Evolutionary conservation across 306 rosid genomes (phyloP).

Genomic region (Inga leiocalycina): DNA sequence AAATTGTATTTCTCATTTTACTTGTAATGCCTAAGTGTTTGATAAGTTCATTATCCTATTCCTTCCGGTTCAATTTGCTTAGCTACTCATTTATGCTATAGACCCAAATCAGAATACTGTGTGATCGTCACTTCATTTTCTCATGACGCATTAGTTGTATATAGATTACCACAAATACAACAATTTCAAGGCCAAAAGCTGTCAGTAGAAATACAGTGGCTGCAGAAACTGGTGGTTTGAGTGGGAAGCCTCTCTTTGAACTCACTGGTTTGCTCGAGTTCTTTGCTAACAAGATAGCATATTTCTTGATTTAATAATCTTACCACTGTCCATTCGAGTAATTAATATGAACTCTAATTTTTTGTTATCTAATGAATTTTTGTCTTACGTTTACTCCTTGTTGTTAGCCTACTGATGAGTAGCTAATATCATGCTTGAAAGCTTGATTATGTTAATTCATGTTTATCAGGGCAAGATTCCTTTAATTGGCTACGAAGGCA

Average conservation of each 20-base stretch:
- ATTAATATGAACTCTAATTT: slow-evolving; percentile 10
- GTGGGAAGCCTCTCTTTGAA: slow-evolving; percentile 92
- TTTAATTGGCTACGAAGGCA: slow-evolving; percentile 86
- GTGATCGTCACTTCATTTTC: slow-evolving; percentile 13
- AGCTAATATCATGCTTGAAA: slow-evolving; percentile 15
- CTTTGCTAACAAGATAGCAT: not conserved
- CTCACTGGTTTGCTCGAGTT: slow-evolving; percentile 22
- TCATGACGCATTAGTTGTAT: slow-evolving; percentile 31
- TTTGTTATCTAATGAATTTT: not conserved
- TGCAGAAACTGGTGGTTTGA: slow-evolving; percentile 87
- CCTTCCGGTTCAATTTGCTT: not conserved
- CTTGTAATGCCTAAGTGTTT: not conserved
- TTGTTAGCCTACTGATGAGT: slow-evolving; percentile 6
- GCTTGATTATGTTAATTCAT: slow-evolving; percentile 33
- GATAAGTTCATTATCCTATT: not conserved
- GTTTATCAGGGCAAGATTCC: slow-evolving; percentile 83
- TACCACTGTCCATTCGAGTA: not conserved
- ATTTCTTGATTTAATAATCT: not conserved
- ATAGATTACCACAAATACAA: slow-evolving; percentile 89
- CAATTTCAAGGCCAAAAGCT: slow-evolving; percentile 86
- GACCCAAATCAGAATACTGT: slow-evolving; percentile 1
- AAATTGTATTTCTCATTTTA: not conserved
- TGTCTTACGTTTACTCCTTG: not conserved
- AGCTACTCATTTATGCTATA: not conserved
- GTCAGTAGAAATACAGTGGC: slow-evolving; percentile 56